phyloP scores from a whole-genome alignment of 352 stramenopile species.

The Blastocystis sp. region DNA sequence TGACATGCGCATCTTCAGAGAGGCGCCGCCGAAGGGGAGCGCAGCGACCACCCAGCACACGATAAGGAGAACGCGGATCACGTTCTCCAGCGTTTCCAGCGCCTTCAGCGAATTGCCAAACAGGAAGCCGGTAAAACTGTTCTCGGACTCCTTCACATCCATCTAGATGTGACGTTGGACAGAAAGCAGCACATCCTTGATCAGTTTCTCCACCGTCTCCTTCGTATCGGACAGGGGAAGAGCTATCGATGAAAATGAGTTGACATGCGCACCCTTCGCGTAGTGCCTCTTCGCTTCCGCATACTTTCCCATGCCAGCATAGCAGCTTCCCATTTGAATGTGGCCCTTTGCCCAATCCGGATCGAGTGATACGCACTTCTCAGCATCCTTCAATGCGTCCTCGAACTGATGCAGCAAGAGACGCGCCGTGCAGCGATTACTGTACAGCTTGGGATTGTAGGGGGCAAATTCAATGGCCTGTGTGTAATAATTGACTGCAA shows the following conservation, averaged over 20 bases:
- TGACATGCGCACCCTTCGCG: constrained; percentile 9
- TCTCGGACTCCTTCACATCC: constrained; percentile 23
- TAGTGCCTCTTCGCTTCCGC: constrained; percentile 43
- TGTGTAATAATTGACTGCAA: background rate
- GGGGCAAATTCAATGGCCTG: constrained; percentile 54
- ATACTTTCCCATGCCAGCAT: constrained; percentile 12
- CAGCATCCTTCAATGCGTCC: constrained; percentile 29
- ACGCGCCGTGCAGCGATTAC: constrained; percentile 69
- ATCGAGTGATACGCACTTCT: constrained; percentile 62
- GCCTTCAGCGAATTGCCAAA: constrained; percentile 6
- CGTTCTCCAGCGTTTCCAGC: constrained; percentile 25
- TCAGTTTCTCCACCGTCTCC: constrained; percentile 30
- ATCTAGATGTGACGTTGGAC: background rate
- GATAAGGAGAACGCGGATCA: constrained; percentile 1
- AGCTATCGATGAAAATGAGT: constrained; percentile 1
- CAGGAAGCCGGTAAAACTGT: background rate
- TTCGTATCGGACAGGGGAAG: constrained; percentile 17
- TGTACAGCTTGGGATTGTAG: constrained; percentile 63
- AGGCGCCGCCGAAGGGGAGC: background rate
- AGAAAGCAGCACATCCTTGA: background rate
- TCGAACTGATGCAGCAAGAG: constrained; percentile 52
- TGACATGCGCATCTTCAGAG: background rate
- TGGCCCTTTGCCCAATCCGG: constrained; percentile 65
- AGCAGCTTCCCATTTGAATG: constrained; percentile 60
- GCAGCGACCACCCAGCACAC: background rate